These are phyloP conservation scores for Suhomyces tanzawaensis DNA, from an alignment of 805 yeast genomes.

Conservation along the genomic window DNA sequence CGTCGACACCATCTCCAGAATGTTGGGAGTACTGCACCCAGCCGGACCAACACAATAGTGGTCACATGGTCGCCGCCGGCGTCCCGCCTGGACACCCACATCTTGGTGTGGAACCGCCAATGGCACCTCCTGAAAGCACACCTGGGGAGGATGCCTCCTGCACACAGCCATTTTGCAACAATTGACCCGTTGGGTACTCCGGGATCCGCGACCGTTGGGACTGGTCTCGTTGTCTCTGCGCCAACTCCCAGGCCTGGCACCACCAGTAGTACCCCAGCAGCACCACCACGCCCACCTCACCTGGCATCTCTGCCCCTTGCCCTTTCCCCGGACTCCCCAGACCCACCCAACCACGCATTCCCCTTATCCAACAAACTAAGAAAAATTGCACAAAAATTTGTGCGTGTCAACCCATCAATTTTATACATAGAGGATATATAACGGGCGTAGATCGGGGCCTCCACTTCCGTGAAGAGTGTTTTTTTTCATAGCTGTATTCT, in stretches of 20 bases:
- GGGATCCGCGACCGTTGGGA: too few relatives aligned
- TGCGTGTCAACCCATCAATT: conserved; percentile 1
- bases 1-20: neutral
- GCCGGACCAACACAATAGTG: neutral
- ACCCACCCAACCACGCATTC: neutral
- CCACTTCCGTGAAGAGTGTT: neutral
- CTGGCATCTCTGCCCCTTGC: neutral
- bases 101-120: too few relatives aligned
- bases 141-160: too few relatives aligned
- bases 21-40: conserved; percentile 1
- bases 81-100: too few relatives aligned
- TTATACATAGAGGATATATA: neutral
- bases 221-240: neutral
- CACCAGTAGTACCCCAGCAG: neutral
- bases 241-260: neutral
- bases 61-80: neutral
- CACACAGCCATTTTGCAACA: too few relatives aligned
- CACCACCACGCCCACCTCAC: neutral
- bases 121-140: too few relatives aligned
- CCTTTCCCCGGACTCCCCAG: neutral
- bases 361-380: neutral
- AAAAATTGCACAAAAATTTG: neutral
- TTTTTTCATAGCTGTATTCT: neutral
- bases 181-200: too few relatives aligned
- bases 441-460: neutral